Evolutionary conservation across 1,139 yeast species (phyloP).

Genomic region (Yamadazyma blattariae): DNA sequence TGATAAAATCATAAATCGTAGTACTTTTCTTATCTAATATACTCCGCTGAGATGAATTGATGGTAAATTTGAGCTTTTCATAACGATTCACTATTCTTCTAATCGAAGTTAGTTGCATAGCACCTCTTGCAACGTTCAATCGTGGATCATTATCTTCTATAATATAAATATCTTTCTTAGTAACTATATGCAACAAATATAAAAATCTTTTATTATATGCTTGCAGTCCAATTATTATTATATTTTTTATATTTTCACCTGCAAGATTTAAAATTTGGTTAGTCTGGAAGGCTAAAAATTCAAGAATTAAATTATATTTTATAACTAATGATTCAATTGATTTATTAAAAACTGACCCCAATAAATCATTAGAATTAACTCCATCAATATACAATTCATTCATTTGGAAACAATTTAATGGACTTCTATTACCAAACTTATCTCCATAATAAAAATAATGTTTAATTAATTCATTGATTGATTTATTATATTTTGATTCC

Average conservation of each 20-base stretch:
- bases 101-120: conserved; percentile 9
- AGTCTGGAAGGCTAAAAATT: conserved; percentile 52
- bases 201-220: conserved; percentile 44
- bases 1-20: conserved; percentile 1
- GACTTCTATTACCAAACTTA: conserved; percentile 54
- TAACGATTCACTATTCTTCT: not conserved
- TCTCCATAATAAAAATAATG: conserved; percentile 52
- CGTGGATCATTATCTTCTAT: conserved; percentile 11
- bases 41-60: not conserved
- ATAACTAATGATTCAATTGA: conserved; percentile 21
- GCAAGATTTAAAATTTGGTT: conserved; percentile 34
- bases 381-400: conserved; percentile 49
- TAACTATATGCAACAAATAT: conserved; percentile 22
- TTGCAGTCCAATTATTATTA: conserved; percentile 52
- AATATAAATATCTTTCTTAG: conserved; percentile 21
- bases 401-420: conserved; percentile 49
- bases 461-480: conserved; percentile 31
- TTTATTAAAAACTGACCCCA: conserved; percentile 8
- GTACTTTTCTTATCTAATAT: conserved; percentile 1
- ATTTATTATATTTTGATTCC: conserved; percentile 13
- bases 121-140: conserved; percentile 14
- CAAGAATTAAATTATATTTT: conserved; percentile 44
- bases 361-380: conserved; percentile 20
- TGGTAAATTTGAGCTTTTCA: not conserved
- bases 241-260: conserved; percentile 18